Evolutionary conservation across 2,329 filamentous ascomycete genomes (phyloP).

Genomic region (Paraphaeosphaeria minitans): DNA sequence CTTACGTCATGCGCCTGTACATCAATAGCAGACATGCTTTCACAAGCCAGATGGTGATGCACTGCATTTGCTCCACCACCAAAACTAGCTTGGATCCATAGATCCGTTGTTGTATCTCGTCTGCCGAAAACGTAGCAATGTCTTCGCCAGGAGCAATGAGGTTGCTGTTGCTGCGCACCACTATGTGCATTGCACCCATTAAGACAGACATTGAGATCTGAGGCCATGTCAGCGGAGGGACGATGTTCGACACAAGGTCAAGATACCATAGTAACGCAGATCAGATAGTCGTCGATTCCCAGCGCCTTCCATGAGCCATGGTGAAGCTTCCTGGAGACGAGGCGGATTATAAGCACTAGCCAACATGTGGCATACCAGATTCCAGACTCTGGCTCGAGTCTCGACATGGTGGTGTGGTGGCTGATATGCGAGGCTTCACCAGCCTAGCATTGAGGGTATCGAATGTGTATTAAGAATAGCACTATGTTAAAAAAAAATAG

Average conservation of each 20-base stretch:
- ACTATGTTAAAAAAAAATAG: not conserved
- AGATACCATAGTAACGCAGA: constrained; percentile 42
- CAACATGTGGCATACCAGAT: constrained; percentile 43
- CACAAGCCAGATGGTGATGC: constrained; percentile 57
- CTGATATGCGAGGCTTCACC: not conserved
- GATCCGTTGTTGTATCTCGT: constrained; percentile 50
- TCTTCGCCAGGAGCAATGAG: constrained; percentile 42
- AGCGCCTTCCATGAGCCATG: constrained; percentile 39
- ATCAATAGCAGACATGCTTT: constrained; percentile 61
- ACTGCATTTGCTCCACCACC: constrained; percentile 59
- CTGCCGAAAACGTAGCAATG: constrained; percentile 35
- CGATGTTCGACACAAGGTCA: constrained; percentile 12
- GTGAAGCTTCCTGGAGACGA: constrained; percentile 38
- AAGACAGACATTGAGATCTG: constrained; percentile 42
- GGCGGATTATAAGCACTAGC: constrained; percentile 37
- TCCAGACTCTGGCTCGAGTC: constrained; percentile 40
- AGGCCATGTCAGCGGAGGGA: not conserved
- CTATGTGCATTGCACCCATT: constrained; percentile 39
- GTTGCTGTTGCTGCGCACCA: constrained; percentile 42
- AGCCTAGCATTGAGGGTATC: not conserved
- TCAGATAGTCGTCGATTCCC: constrained; percentile 44
- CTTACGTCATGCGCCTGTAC: constrained; percentile 57
- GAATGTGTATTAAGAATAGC: not conserved
- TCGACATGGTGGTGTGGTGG: constrained; percentile 23
- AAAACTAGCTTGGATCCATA: constrained; percentile 62